Conservation (phyloP, 805 yeast species). For the Candida nitratophila region DNA sequence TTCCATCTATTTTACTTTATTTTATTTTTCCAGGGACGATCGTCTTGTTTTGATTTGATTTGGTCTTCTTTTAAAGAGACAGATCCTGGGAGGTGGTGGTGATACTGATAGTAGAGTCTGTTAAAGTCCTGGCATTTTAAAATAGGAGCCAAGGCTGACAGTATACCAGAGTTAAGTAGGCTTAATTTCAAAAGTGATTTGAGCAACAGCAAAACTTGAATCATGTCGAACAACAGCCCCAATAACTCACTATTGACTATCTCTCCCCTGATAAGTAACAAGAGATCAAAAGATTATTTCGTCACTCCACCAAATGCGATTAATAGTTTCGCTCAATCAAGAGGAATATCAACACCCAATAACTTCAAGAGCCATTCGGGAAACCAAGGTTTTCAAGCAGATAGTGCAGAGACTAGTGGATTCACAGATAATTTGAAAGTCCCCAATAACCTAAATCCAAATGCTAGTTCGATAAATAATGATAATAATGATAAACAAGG, state of each 20-base stretch:
- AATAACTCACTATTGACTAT: slow-evolving; percentile 69
- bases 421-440: neutral
- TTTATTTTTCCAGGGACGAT: too few species aligned
- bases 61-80: neutral
- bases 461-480: slow-evolving; percentile 10
- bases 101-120: too few species aligned
- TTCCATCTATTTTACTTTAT: too few species aligned
- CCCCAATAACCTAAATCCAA: neutral
- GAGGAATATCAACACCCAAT: neutral
- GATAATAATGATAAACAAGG: slow-evolving; percentile 7
- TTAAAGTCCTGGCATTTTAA: too few species aligned
- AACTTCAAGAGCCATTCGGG: neutral
- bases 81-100: too few species aligned
- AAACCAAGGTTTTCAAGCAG: neutral
- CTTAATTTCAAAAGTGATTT: too few species aligned
- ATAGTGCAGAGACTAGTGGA: neutral
- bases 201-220: too few species aligned
- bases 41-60: neutral
- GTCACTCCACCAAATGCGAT: slow-evolving; percentile 27
- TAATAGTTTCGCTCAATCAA: slow-evolving; percentile 7
- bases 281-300: slow-evolving; percentile 24
- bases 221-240: slow-evolving; percentile 32
- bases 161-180: too few species aligned
- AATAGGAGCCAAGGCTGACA: too few species aligned
- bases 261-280: slow-evolving; percentile 51